phyloP scores from a whole-genome alignment of 2,329 filamentous ascomycete genomes.

The Talaromyces amestolkiae region DNA sequence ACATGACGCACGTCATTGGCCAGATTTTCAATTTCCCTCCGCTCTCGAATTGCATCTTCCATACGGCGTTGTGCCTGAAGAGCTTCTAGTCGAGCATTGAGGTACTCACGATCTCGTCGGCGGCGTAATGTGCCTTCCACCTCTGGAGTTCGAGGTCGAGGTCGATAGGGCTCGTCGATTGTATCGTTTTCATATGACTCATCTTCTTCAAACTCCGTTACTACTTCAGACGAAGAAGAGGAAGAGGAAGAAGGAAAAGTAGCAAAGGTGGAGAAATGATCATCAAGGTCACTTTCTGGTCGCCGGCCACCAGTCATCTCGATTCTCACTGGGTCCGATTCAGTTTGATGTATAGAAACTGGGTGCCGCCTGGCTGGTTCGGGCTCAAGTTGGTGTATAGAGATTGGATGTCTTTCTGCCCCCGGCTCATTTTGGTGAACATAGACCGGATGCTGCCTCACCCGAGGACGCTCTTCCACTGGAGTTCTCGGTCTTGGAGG shows the following conservation, averaged over 20 bases:
- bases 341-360: neutral
- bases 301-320: neutral
- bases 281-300: slow-evolving; percentile 1
- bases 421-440: neutral
- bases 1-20: slow-evolving; percentile 1
- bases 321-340: neutral
- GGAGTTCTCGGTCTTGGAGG: slow-evolving; percentile 1
- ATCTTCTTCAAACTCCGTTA: neutral
- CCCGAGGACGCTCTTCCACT: slow-evolving; percentile 9
- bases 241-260: slow-evolving; percentile 4
- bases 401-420: neutral
- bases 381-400: neutral
- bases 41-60: slow-evolving; percentile 2
- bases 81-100: slow-evolving; percentile 8
- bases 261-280: slow-evolving; percentile 6
- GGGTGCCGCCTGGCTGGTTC: neutral
- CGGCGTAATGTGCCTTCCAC: neutral
- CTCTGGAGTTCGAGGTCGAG: neutral
- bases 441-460: neutral
- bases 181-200: neutral
- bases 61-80: neutral
- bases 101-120: neutral
- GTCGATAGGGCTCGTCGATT: neutral
- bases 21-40: slow-evolving; percentile 5
- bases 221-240: neutral